Conservation (phyloP, 176 grass and related monocot genomes). For the maize (Zea mays) region DNA sequence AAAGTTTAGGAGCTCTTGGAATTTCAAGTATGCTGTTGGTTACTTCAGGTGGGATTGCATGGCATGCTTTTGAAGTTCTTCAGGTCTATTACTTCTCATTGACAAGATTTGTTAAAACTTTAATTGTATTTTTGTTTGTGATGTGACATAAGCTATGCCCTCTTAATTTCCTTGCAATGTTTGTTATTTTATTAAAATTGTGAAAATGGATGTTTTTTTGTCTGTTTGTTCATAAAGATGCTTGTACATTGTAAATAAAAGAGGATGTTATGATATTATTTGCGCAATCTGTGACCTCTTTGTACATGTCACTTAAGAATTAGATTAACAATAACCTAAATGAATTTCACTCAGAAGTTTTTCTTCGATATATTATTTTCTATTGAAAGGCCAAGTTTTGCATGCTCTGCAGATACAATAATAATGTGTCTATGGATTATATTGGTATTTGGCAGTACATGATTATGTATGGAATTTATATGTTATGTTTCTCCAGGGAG, state of each 20-base stretch:
- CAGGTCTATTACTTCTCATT: constrained; percentile 64
- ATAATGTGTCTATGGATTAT: constrained; percentile 10
- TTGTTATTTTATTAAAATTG: background rate
- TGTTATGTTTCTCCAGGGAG: constrained; percentile 55
- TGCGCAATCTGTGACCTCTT: background rate
- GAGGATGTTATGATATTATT: background rate
- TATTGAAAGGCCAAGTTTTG: background rate
- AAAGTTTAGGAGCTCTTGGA: constrained; percentile 81
- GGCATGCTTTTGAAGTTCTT: constrained; percentile 99
- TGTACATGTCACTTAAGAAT: background rate
- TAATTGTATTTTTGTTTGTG: background rate
- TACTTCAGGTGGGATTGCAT: constrained; percentile 91
- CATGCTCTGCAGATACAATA: background rate
- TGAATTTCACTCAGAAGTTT: background rate
- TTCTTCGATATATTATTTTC: background rate
- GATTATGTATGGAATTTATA: constrained; percentile 25
- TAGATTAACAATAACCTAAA: background rate
- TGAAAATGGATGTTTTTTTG: background rate
- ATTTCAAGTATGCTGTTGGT: constrained; percentile 93
- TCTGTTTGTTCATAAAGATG: background rate
- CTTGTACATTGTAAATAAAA: background rate
- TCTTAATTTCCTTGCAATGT: background rate
- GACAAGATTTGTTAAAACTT: constrained; percentile 3
- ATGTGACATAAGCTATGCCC: background rate
- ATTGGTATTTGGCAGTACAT: constrained; percentile 2